Conservation (phyloP, 495 filamentous ascomycete genomes). For the Penicillium diatomitis region DNA sequence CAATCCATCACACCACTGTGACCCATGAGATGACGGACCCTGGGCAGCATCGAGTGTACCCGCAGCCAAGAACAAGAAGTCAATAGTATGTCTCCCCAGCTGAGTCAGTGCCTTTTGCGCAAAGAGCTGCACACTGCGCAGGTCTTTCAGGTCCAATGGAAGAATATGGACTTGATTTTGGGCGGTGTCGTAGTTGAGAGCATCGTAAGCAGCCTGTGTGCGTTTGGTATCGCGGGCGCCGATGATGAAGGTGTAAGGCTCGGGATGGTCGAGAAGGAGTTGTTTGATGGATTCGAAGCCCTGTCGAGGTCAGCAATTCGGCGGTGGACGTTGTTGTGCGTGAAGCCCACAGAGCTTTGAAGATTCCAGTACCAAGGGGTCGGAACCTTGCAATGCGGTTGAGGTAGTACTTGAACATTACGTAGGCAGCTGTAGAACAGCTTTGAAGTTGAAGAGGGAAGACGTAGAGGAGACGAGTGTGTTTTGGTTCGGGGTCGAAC, state of each 20-base stretch:
- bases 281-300: constrained; percentile 25
- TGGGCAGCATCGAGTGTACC: constrained; percentile 12
- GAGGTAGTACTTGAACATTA: not conserved
- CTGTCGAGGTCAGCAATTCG: constrained; percentile 4
- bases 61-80: constrained; percentile 16
- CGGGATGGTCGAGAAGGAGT: constrained; percentile 10
- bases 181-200: constrained; percentile 12
- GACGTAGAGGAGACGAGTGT: not conserved
- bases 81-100: constrained; percentile 9
- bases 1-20: constrained; percentile 17
- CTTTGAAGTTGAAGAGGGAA: not conserved
- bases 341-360: too few relatives aligned
- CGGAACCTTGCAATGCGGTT: too few relatives aligned
- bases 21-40: constrained; percentile 18
- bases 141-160: constrained; percentile 15
- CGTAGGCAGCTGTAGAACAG: not conserved
- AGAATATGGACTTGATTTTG: constrained; percentile 14
- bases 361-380: too few relatives aligned
- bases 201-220: constrained; percentile 13
- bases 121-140: constrained; percentile 20
- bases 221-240: constrained; percentile 17
- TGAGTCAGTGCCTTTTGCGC: constrained; percentile 12
- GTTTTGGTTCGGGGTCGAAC: not conserved
- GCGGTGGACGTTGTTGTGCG: too few relatives aligned
- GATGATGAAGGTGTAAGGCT: constrained; percentile 21